Conservation (phyloP, 148 eudicot species). For the Persicaria tinctoria region DNA sequence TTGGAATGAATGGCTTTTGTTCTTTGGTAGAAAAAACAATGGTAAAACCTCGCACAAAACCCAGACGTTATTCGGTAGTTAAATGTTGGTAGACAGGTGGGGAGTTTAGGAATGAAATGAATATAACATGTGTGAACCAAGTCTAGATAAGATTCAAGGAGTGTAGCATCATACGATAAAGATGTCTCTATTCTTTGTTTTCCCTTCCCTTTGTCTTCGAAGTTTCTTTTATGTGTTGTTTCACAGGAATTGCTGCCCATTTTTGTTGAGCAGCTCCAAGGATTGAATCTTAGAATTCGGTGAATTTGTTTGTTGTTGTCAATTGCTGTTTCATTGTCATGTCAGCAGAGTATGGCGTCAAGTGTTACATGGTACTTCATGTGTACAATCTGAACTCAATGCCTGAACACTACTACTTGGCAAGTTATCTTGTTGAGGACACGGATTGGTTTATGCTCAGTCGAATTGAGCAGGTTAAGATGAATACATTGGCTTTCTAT, state of each 20-base stretch:
- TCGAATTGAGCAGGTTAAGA: no score
- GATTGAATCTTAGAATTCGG: neutral
- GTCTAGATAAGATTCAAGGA: constrained; percentile 8
- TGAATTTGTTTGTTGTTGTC: neutral
- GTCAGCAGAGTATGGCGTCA: neutral
- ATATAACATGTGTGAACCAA: constrained; percentile 7
- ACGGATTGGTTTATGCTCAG: no score
- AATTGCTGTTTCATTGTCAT: neutral
- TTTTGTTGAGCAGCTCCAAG: neutral
- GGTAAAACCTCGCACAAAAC: neutral
- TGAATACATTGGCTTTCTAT: no score
- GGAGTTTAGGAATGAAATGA: neutral
- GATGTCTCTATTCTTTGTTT: neutral
- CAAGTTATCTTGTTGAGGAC: no score
- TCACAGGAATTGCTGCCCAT: neutral
- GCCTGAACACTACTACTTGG: no score
- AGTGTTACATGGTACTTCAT: no score
- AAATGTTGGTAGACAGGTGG: neutral
- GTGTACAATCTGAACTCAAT: no score
- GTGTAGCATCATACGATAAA: neutral
- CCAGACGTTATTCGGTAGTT: neutral
- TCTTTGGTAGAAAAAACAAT: neutral
- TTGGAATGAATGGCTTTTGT: neutral
- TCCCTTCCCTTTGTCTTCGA: neutral
- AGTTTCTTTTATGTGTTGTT: neutral